Evolutionary conservation across 352 stramenopile species (phyloP).

Genomic region (Pythium angustatum): DNA sequence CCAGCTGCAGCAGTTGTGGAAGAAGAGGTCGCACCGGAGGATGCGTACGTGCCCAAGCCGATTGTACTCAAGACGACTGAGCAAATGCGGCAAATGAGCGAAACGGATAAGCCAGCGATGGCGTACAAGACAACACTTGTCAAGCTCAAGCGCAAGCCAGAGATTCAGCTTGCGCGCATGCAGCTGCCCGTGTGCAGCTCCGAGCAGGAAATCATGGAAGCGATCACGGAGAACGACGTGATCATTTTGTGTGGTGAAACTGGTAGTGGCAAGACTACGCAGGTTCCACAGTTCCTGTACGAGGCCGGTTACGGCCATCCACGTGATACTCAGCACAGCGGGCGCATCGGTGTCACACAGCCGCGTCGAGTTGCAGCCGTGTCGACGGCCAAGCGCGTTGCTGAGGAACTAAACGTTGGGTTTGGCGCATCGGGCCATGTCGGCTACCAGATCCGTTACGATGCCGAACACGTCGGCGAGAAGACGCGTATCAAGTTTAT

Average conservation of each 20-base stretch:
- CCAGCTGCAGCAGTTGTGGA: slow-evolving; percentile 6
- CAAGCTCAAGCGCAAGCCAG: slow-evolving; percentile 70
- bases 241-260: slow-evolving; percentile 98
- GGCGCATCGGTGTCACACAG: slow-evolving; percentile 96
- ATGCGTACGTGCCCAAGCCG: slow-evolving; percentile 61
- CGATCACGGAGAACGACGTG: slow-evolving; percentile 94
- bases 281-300: slow-evolving; percentile 99
- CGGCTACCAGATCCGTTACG: slow-evolving; percentile 98
- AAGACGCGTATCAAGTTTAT: slow-evolving; percentile 98
- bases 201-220: slow-evolving; percentile 99
- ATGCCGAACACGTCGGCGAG: slow-evolving; percentile 90
- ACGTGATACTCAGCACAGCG: slow-evolving; percentile 47
- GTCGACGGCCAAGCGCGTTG: slow-evolving; percentile 97
- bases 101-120: slow-evolving; percentile 34
- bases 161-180: slow-evolving; percentile 91
- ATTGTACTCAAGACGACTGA: slow-evolving; percentile 70
- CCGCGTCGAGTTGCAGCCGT: slow-evolving; percentile 98
- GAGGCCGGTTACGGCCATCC: slow-evolving; percentile 90
- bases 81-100: slow-evolving; percentile 60
- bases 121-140: slow-evolving; percentile 75
- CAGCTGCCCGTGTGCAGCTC: slow-evolving; percentile 97
- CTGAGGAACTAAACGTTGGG: slow-evolving; percentile 94
- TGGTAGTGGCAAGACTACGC: slow-evolving; percentile 97
- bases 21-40: slow-evolving; percentile 29
- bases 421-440: slow-evolving; percentile 83